Base-by-base conservation (phyloP, 257 asterid species). In the Anisodus acutangulus region DNA sequence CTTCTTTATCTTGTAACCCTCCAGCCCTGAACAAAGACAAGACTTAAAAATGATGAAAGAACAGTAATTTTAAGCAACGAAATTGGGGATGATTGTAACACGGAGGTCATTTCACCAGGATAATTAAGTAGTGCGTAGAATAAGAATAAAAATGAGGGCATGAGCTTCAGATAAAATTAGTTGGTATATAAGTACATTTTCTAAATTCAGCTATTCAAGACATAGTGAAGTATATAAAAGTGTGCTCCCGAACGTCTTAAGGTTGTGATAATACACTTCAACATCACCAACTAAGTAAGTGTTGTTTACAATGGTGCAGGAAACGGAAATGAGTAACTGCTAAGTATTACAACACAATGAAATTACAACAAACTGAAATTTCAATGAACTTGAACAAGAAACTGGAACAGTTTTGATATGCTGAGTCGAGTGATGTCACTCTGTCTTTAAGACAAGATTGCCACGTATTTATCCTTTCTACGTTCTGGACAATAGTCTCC, bases 1-100 rank as follows among this genome's bases (percentile, higher is more conserved):
- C 99, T 47, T 94, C 99, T 89, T 88, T 94, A 80, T 96, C 99
- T 90, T 89, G 97, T 93, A 96, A 87, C 7, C 99, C 98, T 81
- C 98, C 99, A 79, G 99, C 97, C 88, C 99, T 96, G 85, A 13
- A 66, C 62, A 86, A 89, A 63, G 80, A 84, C 39, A 11, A 22
- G 45, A 35, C 45, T 70, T 54, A 55, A 58, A 68, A 51, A 70
- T 22, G 17, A n/a, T 45, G 68, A 53, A 17, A 8, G 47, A 17
- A 55, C 7, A 19, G 3, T 17, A 51, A 76, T 51, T 9, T 22
- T 49, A 13, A 76, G 16, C 57, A 70, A 74, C 0, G 4, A 22
- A 69, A 8, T 17, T 69, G 0, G 35, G 15, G 16, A 41, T 41
- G 54, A 69, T 26, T 26, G 60, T 22, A 74, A 19, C 5, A 12